Evolutionary conservation across 768 basidiomycete species (phyloP).

Genomic region (Russula vinacea): DNA sequence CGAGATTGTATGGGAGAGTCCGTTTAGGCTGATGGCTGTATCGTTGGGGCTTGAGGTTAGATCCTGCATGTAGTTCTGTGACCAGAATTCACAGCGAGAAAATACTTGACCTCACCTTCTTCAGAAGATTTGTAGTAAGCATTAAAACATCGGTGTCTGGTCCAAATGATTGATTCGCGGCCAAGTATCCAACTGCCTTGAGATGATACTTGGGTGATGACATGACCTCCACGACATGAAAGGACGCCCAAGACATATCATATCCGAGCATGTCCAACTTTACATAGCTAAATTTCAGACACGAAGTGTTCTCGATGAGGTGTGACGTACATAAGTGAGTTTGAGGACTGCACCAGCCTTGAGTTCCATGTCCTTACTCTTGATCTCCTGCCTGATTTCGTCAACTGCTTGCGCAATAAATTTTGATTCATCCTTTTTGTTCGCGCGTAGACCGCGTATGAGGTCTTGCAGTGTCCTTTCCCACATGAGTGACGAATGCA

Average conservation of each 20-base stretch:
- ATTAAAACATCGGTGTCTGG: conserved; percentile 96
- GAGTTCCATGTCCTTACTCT: conserved; percentile 91
- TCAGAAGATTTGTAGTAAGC: conserved; percentile 91
- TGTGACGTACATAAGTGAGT: conserved; percentile 82
- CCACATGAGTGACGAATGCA: conserved; percentile 63
- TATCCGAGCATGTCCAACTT: conserved; percentile 97
- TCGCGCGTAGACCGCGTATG: conserved; percentile 90
- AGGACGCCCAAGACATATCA: conserved; percentile 94
- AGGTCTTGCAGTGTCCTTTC: conserved; percentile 94
- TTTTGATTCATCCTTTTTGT: conserved; percentile 89
- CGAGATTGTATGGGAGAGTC: conserved; percentile 80
- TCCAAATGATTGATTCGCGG: conserved; percentile 84
- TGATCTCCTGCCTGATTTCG: conserved; percentile 89
- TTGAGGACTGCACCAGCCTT: conserved; percentile 95
- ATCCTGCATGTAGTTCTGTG: conserved; percentile 52
- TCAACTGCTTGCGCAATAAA: conserved; percentile 93
- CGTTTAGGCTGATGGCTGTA: conserved; percentile 71
- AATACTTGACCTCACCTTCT: conserved; percentile 61
- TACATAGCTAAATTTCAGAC: conserved; percentile 22
- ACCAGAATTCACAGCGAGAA: conserved; percentile 17
- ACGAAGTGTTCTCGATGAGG: conserved; percentile 22
- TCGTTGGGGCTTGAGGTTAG: conserved; percentile 73
- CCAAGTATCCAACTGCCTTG: conserved; percentile 94
- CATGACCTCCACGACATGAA: conserved; percentile 98
- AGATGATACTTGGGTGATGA: conserved; percentile 86